These are phyloP conservation scores for Alternaria ventricosa DNA, from an alignment of 2,329 filamentous ascomycete genomes.

Conservation along the genomic window DNA sequence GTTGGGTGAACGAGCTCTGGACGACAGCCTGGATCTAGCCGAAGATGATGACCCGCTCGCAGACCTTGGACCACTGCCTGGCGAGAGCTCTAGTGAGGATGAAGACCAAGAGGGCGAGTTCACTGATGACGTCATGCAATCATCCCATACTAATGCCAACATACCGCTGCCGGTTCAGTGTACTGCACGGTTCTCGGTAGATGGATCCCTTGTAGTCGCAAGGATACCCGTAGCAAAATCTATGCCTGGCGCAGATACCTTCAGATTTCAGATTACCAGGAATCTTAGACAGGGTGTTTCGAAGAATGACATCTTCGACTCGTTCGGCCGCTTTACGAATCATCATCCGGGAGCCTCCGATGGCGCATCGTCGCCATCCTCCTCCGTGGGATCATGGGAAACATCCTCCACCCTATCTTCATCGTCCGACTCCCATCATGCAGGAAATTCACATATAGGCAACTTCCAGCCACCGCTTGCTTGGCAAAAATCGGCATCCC, in stretches of 20 bases:
- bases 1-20: conserved; percentile 63
- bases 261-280: conserved; percentile 38
- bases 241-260: conserved; percentile 23
- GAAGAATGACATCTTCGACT: conserved; percentile 65
- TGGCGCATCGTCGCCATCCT: conserved; percentile 32
- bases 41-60: conserved; percentile 63
- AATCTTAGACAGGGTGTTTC: conserved; percentile 29
- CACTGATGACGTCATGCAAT: conserved; percentile 58
- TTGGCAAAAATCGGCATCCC: conserved; percentile 59
- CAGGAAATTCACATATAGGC: conserved; percentile 51
- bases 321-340: conserved; percentile 61
- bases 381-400: conserved; percentile 44
- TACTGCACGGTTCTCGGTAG: conserved; percentile 63
- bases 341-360: conserved; percentile 28
- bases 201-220: conserved; percentile 60
- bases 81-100: conserved; percentile 85
- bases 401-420: conserved; percentile 49
- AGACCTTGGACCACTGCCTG: conserved; percentile 37
- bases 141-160: conserved; percentile 67
- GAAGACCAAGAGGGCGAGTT: conserved; percentile 67
- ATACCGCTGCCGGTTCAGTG: conserved; percentile 67
- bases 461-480: conserved; percentile 58
- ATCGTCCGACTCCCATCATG: conserved; percentile 45
- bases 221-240: conserved; percentile 56
- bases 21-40: conserved; percentile 59